These are phyloP conservation scores for Remersonia thermophila DNA, from an alignment of 2,329 filamentous ascomycete species.

Conservation along the genomic window DNA sequence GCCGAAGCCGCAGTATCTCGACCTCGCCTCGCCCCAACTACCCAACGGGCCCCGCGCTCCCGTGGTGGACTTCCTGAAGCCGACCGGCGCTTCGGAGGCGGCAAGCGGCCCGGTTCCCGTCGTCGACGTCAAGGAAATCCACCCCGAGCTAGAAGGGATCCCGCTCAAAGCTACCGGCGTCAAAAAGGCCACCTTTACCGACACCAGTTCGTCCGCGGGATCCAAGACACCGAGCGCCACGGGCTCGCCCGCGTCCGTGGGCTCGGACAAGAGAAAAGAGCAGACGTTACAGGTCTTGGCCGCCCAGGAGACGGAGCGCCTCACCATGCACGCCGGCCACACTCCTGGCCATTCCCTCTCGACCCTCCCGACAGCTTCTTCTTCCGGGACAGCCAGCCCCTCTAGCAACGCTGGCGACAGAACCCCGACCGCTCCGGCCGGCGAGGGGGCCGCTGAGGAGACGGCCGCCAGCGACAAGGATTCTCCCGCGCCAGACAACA, in stretches of 20 bases:
- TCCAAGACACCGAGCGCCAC: conserved; percentile 19
- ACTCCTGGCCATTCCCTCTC: conserved; percentile 50
- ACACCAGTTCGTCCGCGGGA: conserved; percentile 20
- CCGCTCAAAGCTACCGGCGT: conserved; percentile 42
- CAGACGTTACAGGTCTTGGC: conserved; percentile 34
- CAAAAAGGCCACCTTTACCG: conserved; percentile 39
- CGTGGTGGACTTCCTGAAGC: conserved; percentile 7
- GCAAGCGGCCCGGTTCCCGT: conserved; percentile 29
- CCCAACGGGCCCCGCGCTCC: conserved; percentile 5
- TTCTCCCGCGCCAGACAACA: too few species aligned
- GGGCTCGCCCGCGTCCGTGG: conserved; percentile 21
- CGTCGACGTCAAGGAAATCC: conserved; percentile 46
- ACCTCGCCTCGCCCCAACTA: conserved; percentile 8
- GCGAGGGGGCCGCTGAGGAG: too few species aligned
- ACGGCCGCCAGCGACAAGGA: too few species aligned
- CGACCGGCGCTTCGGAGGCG: conserved; percentile 9
- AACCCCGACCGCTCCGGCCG: conserved; percentile 23
- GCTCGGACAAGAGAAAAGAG: conserved; percentile 21
- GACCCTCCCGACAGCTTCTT: conserved; percentile 32
- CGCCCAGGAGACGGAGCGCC: conserved; percentile 36
- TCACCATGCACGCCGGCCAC: conserved; percentile 51
- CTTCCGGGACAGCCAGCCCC: conserved; percentile 28
- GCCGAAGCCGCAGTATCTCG: conserved; percentile 1
- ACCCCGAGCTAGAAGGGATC: conserved; percentile 48
- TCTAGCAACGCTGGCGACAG: conserved; percentile 28